Percentiles rank a stretch among this genome's conserved stretches.
Evolutionary conservation across 1,284 basidiomycete species (phyloP).

Genomic region (Apiotrichum mycotoxinovorans): DNA sequence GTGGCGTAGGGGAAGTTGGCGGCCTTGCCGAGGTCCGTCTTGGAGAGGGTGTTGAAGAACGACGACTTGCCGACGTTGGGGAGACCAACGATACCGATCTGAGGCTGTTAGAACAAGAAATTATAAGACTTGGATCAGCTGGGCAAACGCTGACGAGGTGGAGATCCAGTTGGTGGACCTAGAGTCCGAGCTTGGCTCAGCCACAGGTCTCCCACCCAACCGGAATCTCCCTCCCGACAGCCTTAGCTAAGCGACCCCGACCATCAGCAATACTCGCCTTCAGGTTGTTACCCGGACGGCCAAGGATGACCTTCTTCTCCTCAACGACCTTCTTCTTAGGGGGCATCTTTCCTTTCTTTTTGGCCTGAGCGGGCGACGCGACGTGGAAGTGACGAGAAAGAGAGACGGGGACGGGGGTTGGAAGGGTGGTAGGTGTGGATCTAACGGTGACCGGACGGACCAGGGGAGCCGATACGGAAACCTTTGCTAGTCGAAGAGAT

Average conservation of each 20-base stretch:
- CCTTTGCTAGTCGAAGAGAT: background rate
- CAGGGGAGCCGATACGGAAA: background rate
- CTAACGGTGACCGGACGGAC: background rate
- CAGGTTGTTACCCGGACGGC: constrained; percentile 82
- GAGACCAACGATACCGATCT: constrained; percentile 94
- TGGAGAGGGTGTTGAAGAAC: constrained; percentile 91
- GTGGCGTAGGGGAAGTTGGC: constrained; percentile 99
- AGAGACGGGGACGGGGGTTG: background rate
- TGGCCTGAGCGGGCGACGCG: constrained; percentile 19
- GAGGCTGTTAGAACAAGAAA: constrained; percentile 29
- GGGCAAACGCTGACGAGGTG: background rate
- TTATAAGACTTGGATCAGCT: background rate
- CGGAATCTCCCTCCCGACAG: no score
- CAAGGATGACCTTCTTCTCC: constrained; percentile 82
- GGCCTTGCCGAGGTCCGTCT: constrained; percentile 86
- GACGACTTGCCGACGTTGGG: constrained; percentile 94
- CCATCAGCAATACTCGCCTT: constrained; percentile 33
- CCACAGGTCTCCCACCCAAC: background rate
- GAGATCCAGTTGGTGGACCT: background rate
- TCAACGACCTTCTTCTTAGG: constrained; percentile 67
- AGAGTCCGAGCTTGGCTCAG: background rate
- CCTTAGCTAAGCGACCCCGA: background rate
- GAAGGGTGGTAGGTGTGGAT: background rate
- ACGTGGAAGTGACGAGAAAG: constrained; percentile 12
- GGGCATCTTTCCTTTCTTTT: constrained; percentile 67